Percentiles rank a stretch among this genome's conserved stretches.
These are phyloP conservation scores for Salix viminalis DNA, from an alignment of 345 rosid genomes.

Conservation along the genomic window DNA sequence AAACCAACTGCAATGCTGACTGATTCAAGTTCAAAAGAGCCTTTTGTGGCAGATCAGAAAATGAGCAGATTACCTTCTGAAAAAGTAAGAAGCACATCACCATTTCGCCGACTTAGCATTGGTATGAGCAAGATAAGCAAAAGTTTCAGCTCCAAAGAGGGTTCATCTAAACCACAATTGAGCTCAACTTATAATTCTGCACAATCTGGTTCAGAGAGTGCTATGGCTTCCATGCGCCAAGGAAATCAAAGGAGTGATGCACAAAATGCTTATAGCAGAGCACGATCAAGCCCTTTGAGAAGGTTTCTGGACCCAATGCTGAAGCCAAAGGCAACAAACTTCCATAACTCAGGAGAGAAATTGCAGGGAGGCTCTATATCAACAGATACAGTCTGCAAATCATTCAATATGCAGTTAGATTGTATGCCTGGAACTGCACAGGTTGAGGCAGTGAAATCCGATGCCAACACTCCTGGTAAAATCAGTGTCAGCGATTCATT, in stretches of 20 bases:
- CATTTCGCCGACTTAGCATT: slow-evolving; percentile 65
- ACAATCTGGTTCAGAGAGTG: slow-evolving; percentile 38
- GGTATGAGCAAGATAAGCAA: slow-evolving; percentile 51
- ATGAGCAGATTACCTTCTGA: slow-evolving; percentile 37
- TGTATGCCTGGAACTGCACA: slow-evolving; percentile 12
- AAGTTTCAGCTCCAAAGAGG: slow-evolving; percentile 46
- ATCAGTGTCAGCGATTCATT: slow-evolving; percentile 34
- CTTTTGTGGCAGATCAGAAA: slow-evolving; percentile 32
- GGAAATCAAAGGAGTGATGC: slow-evolving; percentile 28
- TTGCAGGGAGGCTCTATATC: slow-evolving; percentile 32
- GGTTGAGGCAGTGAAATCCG: slow-evolving; percentile 41
- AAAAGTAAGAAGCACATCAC: slow-evolving; percentile 65
- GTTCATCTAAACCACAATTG: slow-evolving; percentile 25
- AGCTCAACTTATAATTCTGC: slow-evolving; percentile 30
- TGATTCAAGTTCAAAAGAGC: slow-evolving; percentile 6
- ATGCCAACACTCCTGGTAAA: slow-evolving; percentile 29
- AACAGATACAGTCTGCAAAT: slow-evolving; percentile 27
- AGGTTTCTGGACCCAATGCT: slow-evolving; percentile 71
- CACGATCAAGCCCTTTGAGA: slow-evolving; percentile 79
- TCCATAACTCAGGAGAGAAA: slow-evolving; percentile 38
- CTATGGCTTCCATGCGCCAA: slow-evolving; percentile 32
- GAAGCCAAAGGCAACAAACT: slow-evolving; percentile 51
- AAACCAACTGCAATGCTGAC: slow-evolving; percentile 13
- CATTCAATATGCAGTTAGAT: slow-evolving; percentile 2
- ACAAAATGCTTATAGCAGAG: slow-evolving; percentile 39